Evolutionary conservation across 805 yeast genomes (phyloP).

Genomic region (Wickerhamomyces strasburgensis): DNA sequence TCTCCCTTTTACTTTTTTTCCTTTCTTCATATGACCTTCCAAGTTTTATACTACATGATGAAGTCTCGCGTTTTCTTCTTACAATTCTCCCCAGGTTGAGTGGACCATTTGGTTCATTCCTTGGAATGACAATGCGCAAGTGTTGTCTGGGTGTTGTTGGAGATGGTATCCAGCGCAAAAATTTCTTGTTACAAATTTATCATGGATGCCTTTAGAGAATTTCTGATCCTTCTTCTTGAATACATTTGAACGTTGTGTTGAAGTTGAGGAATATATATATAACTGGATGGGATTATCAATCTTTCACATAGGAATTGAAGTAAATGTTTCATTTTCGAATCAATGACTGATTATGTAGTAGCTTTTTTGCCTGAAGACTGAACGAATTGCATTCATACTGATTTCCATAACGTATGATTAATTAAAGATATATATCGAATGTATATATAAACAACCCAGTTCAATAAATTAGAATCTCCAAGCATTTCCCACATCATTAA

Average conservation of each 20-base stretch:
- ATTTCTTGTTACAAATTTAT: slow-evolving; percentile 26
- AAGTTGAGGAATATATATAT: too few species aligned
- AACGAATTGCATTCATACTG: too few species aligned
- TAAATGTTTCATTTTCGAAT: background rate
- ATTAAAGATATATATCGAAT: too few species aligned
- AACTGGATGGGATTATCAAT: background rate
- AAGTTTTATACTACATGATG: slow-evolving; percentile 31
- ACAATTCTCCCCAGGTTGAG: slow-evolving; percentile 27
- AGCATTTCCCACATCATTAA: too few species aligned
- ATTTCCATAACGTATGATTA: too few species aligned
- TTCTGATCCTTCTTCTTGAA: slow-evolving; percentile 25
- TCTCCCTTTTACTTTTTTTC: background rate
- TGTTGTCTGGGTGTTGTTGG: slow-evolving; percentile 26
- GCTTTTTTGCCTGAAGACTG: too few species aligned
- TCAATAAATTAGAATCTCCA: too few species aligned
- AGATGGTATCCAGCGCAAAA: slow-evolving; percentile 27
- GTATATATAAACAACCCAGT: too few species aligned
- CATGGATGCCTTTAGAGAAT: slow-evolving; percentile 23
- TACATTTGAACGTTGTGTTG: too few species aligned
- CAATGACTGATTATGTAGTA: too few species aligned
- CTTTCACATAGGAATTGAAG: background rate
- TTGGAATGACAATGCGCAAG: slow-evolving; percentile 14
- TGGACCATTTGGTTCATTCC: slow-evolving; percentile 15
- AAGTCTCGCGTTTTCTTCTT: slow-evolving; percentile 26
- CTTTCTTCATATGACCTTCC: slow-evolving; percentile 24